phyloP scores from a whole-genome alignment of 306 rosid species.

The Rosa rugosa region DNA sequence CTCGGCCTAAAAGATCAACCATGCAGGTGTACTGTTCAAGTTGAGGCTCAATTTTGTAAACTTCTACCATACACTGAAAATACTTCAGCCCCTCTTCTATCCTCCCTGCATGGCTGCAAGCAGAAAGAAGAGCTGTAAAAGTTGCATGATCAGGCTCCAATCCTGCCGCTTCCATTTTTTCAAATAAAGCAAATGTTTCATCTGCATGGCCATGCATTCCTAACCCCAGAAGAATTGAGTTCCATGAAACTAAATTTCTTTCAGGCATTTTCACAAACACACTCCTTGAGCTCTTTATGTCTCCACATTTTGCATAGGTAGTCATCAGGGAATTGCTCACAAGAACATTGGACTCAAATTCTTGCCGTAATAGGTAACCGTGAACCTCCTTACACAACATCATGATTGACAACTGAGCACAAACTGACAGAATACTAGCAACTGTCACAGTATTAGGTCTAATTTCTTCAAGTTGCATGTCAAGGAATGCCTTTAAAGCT shows the following conservation, averaged over 20 bases:
- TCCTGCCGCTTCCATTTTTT: constrained; percentile 30
- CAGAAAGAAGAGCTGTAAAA: constrained; percentile 43
- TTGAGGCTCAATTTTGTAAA: constrained; percentile 34
- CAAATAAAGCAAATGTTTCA: constrained; percentile 28
- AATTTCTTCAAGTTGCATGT: constrained; percentile 30
- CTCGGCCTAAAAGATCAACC: constrained; percentile 52
- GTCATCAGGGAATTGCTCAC: constrained; percentile 38
- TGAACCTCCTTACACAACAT: constrained; percentile 38
- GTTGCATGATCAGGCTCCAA: constrained; percentile 34
- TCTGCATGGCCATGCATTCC: constrained; percentile 36
- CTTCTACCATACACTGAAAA: constrained; percentile 28
- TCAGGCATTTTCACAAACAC: constrained; percentile 33
- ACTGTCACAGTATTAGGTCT: constrained; percentile 31
- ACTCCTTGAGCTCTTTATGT: constrained; percentile 30
- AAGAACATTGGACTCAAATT: constrained; percentile 31
- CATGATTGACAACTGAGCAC: constrained; percentile 35
- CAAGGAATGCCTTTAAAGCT: constrained; percentile 34
- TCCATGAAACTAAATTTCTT: constrained; percentile 37
- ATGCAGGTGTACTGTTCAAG: constrained; percentile 44
- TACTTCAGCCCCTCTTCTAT: constrained; percentile 35
- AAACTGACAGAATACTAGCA: constrained; percentile 33
- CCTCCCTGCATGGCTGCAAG: constrained; percentile 43
- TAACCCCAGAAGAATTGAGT: constrained; percentile 36
- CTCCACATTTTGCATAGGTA: constrained; percentile 45
- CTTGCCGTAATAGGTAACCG: constrained; percentile 31